Evolutionary conservation across 2,329 filamentous ascomycete genomes (phyloP).

Genomic region (Metarhizium humberi): DNA sequence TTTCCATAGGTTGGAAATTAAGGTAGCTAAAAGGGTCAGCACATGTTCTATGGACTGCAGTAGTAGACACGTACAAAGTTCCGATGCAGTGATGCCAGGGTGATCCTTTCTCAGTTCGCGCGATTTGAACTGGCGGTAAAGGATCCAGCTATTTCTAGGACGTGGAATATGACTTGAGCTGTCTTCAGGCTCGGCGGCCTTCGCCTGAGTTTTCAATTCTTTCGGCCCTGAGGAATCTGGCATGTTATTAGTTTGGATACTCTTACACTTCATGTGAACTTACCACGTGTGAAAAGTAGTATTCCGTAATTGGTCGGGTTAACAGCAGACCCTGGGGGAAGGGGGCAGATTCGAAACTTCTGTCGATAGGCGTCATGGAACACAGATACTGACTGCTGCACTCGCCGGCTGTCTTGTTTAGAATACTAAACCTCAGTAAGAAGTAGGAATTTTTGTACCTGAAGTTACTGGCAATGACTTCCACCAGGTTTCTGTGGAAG

Average conservation of each 20-base stretch:
- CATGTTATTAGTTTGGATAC: neutral
- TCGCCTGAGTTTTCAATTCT: neutral
- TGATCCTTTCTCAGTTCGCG: slow-evolving; percentile 13
- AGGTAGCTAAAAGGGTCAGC: slow-evolving; percentile 13
- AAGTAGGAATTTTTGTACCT: slow-evolving; percentile 10
- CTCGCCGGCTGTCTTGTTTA: slow-evolving; percentile 8
- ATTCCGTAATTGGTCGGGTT: slow-evolving; percentile 9
- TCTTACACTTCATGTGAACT: neutral
- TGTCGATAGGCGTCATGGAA: slow-evolving; percentile 14
- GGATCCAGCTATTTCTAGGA: slow-evolving; percentile 23
- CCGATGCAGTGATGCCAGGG: slow-evolving; percentile 16
- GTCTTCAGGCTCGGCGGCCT: neutral
- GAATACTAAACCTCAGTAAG: neutral
- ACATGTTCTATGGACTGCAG: neutral
- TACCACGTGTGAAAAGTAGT: slow-evolving; percentile 15
- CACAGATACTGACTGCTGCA: slow-evolving; percentile 17
- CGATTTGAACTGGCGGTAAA: slow-evolving; percentile 21
- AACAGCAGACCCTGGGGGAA: slow-evolving; percentile 8
- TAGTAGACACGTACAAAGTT: slow-evolving; percentile 18
- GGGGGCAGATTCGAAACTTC: slow-evolving; percentile 18
- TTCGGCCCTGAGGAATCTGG: slow-evolving; percentile 6
- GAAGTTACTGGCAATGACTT: slow-evolving; percentile 15
- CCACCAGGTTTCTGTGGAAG: slow-evolving; percentile 10
- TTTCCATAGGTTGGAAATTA: slow-evolving; percentile 20
- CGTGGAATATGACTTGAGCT: slow-evolving; percentile 14